phyloP scores from a whole-genome alignment of 2,329 filamentous ascomycete genomes.

The Apiospora kogelbergensis region DNA sequence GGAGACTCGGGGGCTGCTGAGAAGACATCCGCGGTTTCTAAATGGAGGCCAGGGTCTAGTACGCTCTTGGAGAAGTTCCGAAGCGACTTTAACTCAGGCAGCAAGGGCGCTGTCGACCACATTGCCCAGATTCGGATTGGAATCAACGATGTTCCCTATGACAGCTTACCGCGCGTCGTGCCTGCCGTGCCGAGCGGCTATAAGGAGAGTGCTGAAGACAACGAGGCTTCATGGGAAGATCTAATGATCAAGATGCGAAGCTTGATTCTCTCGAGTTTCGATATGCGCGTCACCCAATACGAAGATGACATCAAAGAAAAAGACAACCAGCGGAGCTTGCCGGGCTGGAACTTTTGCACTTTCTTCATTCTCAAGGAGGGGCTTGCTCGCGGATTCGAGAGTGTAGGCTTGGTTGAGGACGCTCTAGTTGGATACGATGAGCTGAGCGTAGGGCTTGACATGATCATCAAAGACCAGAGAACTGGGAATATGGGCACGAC shows the following conservation, averaged over 20 bases:
- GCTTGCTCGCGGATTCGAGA: slow-evolving; percentile 90
- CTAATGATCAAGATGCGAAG: slow-evolving; percentile 83
- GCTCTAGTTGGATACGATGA: slow-evolving; percentile 94
- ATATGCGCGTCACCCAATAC: slow-evolving; percentile 87
- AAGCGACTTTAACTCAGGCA: slow-evolving; percentile 79
- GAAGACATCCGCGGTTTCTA: slow-evolving; percentile 55
- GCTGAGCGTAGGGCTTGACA: slow-evolving; percentile 82
- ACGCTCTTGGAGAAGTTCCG: slow-evolving; percentile 88
- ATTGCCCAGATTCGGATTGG: slow-evolving; percentile 83
- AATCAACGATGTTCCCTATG: slow-evolving; percentile 67
- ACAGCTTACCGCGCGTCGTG: slow-evolving; percentile 61
- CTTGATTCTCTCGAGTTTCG: slow-evolving; percentile 85
- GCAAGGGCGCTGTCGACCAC: slow-evolving; percentile 71
- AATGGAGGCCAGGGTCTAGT: slow-evolving; percentile 77
- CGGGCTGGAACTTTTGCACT: slow-evolving; percentile 99
- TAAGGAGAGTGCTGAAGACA: slow-evolving; percentile 72
- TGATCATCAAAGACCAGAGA: slow-evolving; percentile 74
- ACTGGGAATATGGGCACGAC: slow-evolving; percentile 60
- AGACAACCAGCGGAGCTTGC: slow-evolving; percentile 80
- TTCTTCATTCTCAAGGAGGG: slow-evolving; percentile 99
- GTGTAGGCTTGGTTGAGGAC: slow-evolving; percentile 92
- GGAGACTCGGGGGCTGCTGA: slow-evolving; percentile 59
- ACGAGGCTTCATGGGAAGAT: slow-evolving; percentile 80
- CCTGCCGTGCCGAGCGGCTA: slow-evolving; percentile 64
- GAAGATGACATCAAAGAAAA: slow-evolving; percentile 97